A percentile compares a stretch with the other conserved stretches of the same genome.
These are phyloP conservation scores for Ceratocystis harringtonii DNA, from an alignment of 2,329 filamentous ascomycete genomes.

Conservation along the genomic window DNA sequence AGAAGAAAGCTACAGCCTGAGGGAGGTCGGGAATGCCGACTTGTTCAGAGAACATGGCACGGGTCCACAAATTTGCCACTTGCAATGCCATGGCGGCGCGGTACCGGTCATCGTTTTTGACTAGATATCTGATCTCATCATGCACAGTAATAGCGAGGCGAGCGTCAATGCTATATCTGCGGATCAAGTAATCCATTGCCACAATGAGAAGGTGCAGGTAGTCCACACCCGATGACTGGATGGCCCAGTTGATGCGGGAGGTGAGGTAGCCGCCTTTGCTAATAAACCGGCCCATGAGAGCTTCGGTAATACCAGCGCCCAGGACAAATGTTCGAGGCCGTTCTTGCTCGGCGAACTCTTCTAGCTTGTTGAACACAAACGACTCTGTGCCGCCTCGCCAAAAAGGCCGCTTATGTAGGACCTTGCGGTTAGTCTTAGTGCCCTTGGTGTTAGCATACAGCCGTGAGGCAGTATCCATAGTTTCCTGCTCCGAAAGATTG, in stretches of 20 bases:
- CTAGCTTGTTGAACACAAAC: slow-evolving; percentile 94
- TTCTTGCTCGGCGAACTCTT: slow-evolving; percentile 95
- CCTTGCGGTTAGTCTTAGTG: slow-evolving; percentile 61
- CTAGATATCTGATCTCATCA: slow-evolving; percentile 91
- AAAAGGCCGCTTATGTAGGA: slow-evolving; percentile 59
- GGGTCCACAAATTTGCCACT: slow-evolving; percentile 87
- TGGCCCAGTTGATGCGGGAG: slow-evolving; percentile 96
- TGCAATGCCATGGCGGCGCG: slow-evolving; percentile 84
- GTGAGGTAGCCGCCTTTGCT: slow-evolving; percentile 87
- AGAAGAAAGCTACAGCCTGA: slow-evolving; percentile 90
- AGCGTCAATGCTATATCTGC: slow-evolving; percentile 70
- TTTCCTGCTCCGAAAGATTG: slow-evolving; percentile 61
- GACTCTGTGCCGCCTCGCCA: slow-evolving; percentile 96
- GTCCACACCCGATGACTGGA: slow-evolving; percentile 92
- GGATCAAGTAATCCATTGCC: slow-evolving; percentile 81
- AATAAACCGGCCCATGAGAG: slow-evolving; percentile 75
- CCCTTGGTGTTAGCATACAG: slow-evolving; percentile 87
- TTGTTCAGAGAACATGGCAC: slow-evolving; percentile 94
- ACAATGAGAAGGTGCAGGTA: slow-evolving; percentile 91
- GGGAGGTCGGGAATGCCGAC: slow-evolving; percentile 91
- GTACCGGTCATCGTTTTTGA: slow-evolving; percentile 73
- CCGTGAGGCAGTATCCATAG: slow-evolving; percentile 56
- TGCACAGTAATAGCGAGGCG: slow-evolving; percentile 89
- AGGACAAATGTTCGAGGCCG: slow-evolving; percentile 79
- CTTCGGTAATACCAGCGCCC: slow-evolving; percentile 90